Evolutionary conservation across 1,284 basidiomycete genomes (phyloP), one percentile per base, ranked within the genome.

Genomic region (Stygiomarasmius scandens): DNA sequence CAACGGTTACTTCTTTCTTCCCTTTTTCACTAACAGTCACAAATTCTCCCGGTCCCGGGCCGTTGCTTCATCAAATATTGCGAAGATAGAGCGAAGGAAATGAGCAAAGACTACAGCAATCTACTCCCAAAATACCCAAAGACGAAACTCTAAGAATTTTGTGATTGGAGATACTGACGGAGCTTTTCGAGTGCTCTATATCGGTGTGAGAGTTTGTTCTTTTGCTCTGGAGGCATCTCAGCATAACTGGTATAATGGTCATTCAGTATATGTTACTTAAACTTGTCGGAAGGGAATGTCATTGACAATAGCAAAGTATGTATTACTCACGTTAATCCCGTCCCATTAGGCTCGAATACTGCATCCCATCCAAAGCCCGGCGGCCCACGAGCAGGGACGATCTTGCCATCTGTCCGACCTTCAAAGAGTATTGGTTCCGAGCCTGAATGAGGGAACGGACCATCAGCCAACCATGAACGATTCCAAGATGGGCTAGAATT

Each of bases 291-390:
- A n/a, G n/a, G n/a, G n/a, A n/a, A n/a, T n/a, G n/a, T n/a, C n/a
- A n/a, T n/a, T n/a, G n/a, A n/a, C n/a, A n/a, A n/a, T n/a, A n/a
- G n/a, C n/a, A n/a, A n/a, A n/a, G n/a, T n/a, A n/a, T n/a, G n/a
- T n/a, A n/a, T n/a, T 19, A 74, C 88, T 62, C 62, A 93, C 92
- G 93, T 95, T 69, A 88, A 78, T 23, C 86, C 85, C 10, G 83
- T 86, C 14, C 82, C 87, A 49, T 86, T 81, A 0, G 90, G 89
- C 72, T 96, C 86, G 68, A 98, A 97, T 5, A 94, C 77, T 0
- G 95, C 83, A 74, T 98, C 95, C 96, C 96, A 98, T n/a, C 86
- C 95, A 74, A 90, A 97, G 22, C 83, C 73, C 16, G 78, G 77
- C 0, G 87, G 83, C 0, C 96, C 96, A 46, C 96, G 77, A 0